Conservation (phyloP, 495 filamentous ascomycete genomes). For the Neurospora sp. region DNA sequence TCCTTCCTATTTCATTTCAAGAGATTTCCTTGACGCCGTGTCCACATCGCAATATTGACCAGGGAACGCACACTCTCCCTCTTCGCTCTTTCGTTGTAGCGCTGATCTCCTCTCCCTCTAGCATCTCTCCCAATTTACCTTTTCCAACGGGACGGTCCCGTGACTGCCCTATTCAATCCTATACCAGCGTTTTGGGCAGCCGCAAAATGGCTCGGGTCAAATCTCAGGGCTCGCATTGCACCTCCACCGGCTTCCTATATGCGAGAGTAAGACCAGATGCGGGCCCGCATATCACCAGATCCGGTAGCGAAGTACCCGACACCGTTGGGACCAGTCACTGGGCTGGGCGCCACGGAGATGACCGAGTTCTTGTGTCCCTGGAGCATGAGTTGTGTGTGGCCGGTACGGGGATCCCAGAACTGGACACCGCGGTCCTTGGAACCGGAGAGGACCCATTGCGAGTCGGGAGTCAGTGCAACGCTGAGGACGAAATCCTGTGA, state of each 20-base stretch:
- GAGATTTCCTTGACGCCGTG: neutral
- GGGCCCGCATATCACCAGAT: conserved; percentile 80
- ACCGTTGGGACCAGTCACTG: conserved; percentile 67
- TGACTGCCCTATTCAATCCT: neutral
- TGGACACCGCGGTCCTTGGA: conserved; percentile 87
- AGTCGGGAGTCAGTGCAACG: conserved; percentile 79
- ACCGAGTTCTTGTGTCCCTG: conserved; percentile 92
- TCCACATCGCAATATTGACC: neutral
- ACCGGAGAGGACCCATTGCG: conserved; percentile 82
- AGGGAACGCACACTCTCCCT: neutral
- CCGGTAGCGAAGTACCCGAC: conserved; percentile 70
- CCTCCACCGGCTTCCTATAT: neutral
- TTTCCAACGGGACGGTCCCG: neutral
- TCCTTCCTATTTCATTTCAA: neutral
- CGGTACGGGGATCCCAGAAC: conserved; percentile 86
- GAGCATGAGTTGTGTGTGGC: conserved; percentile 82
- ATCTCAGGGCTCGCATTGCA: neutral
- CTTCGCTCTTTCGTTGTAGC: neutral
- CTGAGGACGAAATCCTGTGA: conserved; percentile 79
- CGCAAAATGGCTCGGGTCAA: neutral
- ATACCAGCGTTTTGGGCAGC: neutral
- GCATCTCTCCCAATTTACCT: neutral
- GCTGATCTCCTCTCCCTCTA: neutral
- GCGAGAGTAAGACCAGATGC: conserved; percentile 71
- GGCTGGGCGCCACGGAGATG: conserved; percentile 81